Base-by-base conservation (phyloP, 2,329 filamentous ascomycete species). In the Ascochyta clinopodiicola region DNA sequence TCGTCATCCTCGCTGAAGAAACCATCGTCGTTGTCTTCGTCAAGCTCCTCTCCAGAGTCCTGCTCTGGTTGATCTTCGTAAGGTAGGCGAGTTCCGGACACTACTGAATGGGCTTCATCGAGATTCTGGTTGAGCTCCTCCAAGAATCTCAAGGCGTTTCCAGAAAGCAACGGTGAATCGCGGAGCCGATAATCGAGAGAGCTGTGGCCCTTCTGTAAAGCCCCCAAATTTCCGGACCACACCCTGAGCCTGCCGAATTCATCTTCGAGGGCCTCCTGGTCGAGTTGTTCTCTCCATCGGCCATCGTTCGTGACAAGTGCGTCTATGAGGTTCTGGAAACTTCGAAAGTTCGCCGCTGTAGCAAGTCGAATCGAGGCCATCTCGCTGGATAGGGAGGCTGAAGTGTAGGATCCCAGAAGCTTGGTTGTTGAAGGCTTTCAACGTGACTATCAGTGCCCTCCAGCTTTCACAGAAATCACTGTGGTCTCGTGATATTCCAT, bases 171-270 rank as follows among this genome's bases (percentile, higher is more conserved):
- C 4, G 73, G 72, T 8, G 71, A 71, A 38, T 74, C 74, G 27
- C 73, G 73, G 9, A 76, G 59, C 15, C 74, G 70, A 49, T 76
- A 75, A 46, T 76, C 74, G 4, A 75, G 53, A 19, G 67, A 72
- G 40, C 69, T 71, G 44, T 75, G 74, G 5, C 74, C 73, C 59
- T 74, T 75, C 25, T 74, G 71, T 21, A 75, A 48, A 19, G 71
- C 73, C 4, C 72, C 73, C 3, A 75, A 52, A 47, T 75, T 75
- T 6, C 74, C 64, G 12, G 64, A 65, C 73, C 72, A 76, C 0
- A 75, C 72, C 34, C 72, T 62, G 35, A 75, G 72, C 42, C 72
- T 67, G n/a, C 73, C 72, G 36, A 73, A 63, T 44, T 76, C 74
- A 49, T 76, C 74, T 32, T 72, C 65, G 13, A 76, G 65, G 15